Base-by-base conservation (phyloP, 192 early-diverging fungal genomes). In the Paraglomus brasilianum region DNA sequence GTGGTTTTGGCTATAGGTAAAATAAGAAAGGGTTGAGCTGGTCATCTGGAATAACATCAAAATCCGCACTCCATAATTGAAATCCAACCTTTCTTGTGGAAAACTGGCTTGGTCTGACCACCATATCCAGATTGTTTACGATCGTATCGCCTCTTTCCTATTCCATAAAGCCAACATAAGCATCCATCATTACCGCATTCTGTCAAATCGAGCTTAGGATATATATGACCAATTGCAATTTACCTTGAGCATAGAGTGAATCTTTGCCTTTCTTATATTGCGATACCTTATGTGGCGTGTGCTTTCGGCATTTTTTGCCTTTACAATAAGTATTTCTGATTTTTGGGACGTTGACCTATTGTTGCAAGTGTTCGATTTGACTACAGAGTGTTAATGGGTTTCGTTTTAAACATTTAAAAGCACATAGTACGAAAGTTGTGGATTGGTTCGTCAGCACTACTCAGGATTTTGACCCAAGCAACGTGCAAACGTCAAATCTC, bases 261-360 rank as follows among this genome's bases (percentile, higher is more conserved):
- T 90, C 95, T 91, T 98, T 97, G 74, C 97, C 97, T 69, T 92
- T 94, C 94, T 98, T 99, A 95, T 99, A 98, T 86, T 99, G 97
- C 75, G 97, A 91, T 66, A 98, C 97, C 91, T 98, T 98, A 94
- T 99, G 97, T 58, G 94, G 92, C 70, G 95, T 99, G 93, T 99
- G 97, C 92, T 96, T 97, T 78, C 85, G 87, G 91, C 95, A 99
- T 79, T 88, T 88, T 82, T 85, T 84, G 82, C 95, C 92, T 89
- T 96, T 96, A 91, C 97, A 99, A 92, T 88, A 98, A 81, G 97
- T 98, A 90, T 99, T 99, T 78, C 97, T 89, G 86, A 94, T 97
- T 87, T 99, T 98, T 78, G 96, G 95, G 76, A 98, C 92, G 91
- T 98, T 96, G 84, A 98, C 96, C 96, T 88, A 79, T 14, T 17